A percentile compares a stretch with the other conserved stretches of the same genome.
Evolutionary conservation across 176 grass and related monocot genomes (phyloP).

Genomic region (Pontederia crassipes): DNA sequence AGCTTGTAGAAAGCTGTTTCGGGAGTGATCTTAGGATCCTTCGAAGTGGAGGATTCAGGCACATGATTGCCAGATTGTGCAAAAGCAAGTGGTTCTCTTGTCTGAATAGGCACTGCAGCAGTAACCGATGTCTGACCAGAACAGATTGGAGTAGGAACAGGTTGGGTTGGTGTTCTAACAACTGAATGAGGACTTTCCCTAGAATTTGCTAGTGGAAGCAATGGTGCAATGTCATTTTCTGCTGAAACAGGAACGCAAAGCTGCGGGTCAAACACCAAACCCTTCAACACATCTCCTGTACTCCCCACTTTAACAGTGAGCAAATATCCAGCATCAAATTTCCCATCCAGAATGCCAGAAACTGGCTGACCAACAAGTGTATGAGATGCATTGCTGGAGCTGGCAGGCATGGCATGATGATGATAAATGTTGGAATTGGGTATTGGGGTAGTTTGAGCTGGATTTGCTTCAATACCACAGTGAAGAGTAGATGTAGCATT

Average conservation of each 20-base stretch:
- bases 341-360: constrained; percentile 18
- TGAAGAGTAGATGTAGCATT: no score
- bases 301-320: constrained; percentile 14
- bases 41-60: not conserved
- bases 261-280: constrained; percentile 23
- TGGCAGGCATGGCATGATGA: not conserved
- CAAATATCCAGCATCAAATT: constrained; percentile 21
- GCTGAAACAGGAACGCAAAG: constrained; percentile 17
- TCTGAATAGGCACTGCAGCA: constrained; percentile 16
- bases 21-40: not conserved
- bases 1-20: not conserved
- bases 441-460: not conserved
- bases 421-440: not conserved
- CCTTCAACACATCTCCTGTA: constrained; percentile 17
- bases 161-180: not conserved
- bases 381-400: not conserved
- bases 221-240: constrained; percentile 23
- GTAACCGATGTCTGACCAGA: not conserved
- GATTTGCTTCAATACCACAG: not conserved
- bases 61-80: not conserved
- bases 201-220: constrained; percentile 15
- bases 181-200: not conserved
- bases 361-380: constrained; percentile 16
- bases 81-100: constrained; percentile 8
- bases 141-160: not conserved